Percentiles rank a stretch among this genome's conserved stretches.
These are phyloP conservation scores for Neurospora discreta DNA, from an alignment of 495 filamentous ascomycete species.

Conservation along the genomic window DNA sequence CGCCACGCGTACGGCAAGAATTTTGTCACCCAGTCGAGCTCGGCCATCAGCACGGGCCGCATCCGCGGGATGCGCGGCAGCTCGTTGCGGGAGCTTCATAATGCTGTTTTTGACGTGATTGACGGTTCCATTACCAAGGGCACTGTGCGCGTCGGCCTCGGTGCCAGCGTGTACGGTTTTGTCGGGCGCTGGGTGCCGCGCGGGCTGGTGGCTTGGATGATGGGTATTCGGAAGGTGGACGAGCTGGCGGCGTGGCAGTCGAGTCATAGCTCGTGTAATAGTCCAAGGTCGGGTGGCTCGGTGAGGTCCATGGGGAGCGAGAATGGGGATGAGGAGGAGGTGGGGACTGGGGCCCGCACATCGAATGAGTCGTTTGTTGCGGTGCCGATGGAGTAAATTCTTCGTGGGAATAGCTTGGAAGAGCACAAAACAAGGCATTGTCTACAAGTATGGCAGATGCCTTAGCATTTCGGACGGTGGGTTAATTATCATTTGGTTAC, in stretches of 20 bases:
- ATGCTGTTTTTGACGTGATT: constrained; percentile 80
- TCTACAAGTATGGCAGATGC: neutral
- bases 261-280: constrained; percentile 11
- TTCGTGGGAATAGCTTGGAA: constrained; percentile 29
- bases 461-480: neutral
- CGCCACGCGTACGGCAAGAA: constrained; percentile 44
- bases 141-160: constrained; percentile 66
- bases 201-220: constrained; percentile 76
- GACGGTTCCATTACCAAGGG: constrained; percentile 33
- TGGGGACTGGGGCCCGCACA: neutral
- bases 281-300: constrained; percentile 10
- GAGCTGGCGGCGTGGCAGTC: constrained; percentile 34
- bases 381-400: constrained; percentile 21
- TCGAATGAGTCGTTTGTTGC: constrained; percentile 16
- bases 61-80: constrained; percentile 47
- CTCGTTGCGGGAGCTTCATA: constrained; percentile 62
- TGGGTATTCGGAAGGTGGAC: constrained; percentile 54
- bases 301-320: constrained; percentile 5
- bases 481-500: neutral
- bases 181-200: constrained; percentile 76
- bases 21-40: constrained; percentile 40
- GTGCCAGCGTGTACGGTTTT: constrained; percentile 70
- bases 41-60: constrained; percentile 31
- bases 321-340: constrained; percentile 15
- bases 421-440: constrained; percentile 2